These are phyloP conservation scores for Fusarium chlamydosporum DNA, from an alignment of 2,329 filamentous ascomycete species.

Conservation along the genomic window DNA sequence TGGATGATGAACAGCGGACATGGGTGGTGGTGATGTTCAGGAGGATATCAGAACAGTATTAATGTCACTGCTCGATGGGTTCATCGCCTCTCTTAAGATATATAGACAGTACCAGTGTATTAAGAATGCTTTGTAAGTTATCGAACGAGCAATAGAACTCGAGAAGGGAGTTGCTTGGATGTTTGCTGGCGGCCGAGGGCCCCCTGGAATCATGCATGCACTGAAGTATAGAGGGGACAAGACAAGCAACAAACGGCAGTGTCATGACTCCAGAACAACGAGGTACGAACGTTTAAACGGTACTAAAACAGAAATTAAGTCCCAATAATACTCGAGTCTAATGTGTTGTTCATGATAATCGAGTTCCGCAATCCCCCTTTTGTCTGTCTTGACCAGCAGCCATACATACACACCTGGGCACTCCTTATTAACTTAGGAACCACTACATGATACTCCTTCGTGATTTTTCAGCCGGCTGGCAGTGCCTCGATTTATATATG, in stretches of 20 bases:
- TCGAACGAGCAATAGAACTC: not conserved
- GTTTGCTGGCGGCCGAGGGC: slow-evolving; percentile 19
- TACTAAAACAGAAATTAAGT: no score
- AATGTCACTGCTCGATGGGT: not conserved
- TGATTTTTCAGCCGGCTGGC: not conserved
- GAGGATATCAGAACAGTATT: slow-evolving; percentile 11
- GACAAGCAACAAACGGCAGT: not conserved
- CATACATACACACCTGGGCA: not conserved
- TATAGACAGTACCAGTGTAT: not conserved
- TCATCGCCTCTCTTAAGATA: not conserved
- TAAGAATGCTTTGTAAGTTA: not conserved
- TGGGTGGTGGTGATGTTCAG: not conserved
- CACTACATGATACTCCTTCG: not conserved
- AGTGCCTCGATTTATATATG: not conserved
- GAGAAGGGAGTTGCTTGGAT: not conserved
- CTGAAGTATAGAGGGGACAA: slow-evolving; percentile 15
- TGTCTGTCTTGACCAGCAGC: not conserved
- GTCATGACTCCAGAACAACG: not conserved
- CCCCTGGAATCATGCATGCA: slow-evolving; percentile 7
- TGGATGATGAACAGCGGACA: slow-evolving; percentile 12
- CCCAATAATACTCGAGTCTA: no score
- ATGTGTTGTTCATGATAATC: not conserved
- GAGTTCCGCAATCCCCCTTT: slow-evolving; percentile 12
- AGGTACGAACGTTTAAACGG: not conserved
- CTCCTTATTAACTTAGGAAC: not conserved